Conservation (phyloP, 2,329 filamentous ascomycete species). For the Diaporthe vexans region DNA sequence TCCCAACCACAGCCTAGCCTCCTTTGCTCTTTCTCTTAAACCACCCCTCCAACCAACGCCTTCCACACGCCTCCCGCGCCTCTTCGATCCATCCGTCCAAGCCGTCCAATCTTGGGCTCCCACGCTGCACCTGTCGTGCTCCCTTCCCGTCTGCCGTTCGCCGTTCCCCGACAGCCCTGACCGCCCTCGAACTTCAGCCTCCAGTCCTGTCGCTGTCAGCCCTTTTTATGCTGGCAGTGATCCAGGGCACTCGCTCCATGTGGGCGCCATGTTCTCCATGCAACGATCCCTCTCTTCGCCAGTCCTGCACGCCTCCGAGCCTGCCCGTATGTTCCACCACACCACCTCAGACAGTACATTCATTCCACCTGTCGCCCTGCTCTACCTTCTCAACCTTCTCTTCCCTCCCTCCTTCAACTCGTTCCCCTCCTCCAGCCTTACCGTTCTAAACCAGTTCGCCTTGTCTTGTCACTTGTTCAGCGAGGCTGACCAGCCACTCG, state of each 20-base stretch:
- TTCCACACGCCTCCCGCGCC: neutral
- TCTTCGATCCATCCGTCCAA: slow-evolving; percentile 14
- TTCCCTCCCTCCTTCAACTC: no score
- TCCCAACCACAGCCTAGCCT: slow-evolving; percentile 1
- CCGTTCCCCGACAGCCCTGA: neutral
- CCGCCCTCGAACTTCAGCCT: neutral
- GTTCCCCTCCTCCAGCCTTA: neutral
- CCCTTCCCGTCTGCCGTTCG: slow-evolving; percentile 6
- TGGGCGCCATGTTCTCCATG: slow-evolving; percentile 72
- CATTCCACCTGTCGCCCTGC: neutral
- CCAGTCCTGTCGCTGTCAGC: slow-evolving; percentile 43
- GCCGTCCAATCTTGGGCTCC: slow-evolving; percentile 31
- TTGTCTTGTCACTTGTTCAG: slow-evolving; percentile 1
- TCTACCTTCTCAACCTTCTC: neutral
- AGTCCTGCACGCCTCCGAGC: slow-evolving; percentile 65
- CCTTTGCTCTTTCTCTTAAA: neutral
- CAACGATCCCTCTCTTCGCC: slow-evolving; percentile 74
- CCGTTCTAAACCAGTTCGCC: slow-evolving; percentile 38
- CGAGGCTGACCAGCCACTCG: slow-evolving; percentile 25
- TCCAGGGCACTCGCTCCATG: slow-evolving; percentile 52
- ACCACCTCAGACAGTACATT: neutral
- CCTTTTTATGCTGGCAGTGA: slow-evolving; percentile 44
- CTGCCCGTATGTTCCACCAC: slow-evolving; percentile 66
- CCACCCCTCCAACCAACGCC: neutral
- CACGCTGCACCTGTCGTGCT: slow-evolving; percentile 25